Base-by-base conservation (phyloP, 345 rosid species). In the Bruguiera parviflora region DNA sequence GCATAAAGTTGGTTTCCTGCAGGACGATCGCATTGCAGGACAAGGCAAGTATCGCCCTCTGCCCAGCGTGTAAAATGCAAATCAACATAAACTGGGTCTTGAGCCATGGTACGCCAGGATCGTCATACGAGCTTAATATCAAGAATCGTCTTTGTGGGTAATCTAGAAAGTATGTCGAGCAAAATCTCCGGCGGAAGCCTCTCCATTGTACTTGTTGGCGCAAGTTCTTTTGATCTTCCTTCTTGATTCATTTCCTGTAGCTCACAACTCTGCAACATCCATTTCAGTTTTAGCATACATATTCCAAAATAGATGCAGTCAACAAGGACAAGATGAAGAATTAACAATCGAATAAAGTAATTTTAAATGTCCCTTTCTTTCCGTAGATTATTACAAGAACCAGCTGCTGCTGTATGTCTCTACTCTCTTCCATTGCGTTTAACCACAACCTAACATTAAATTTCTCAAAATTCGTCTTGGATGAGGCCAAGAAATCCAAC, bases 1-100 rank as follows among this genome's bases (percentile, higher is more conserved):
- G 86, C 81, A 71, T 72, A 81, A 22, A 89, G 86, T 28, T 81
- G 68, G 79, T 83, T 89, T 32, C 86, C 70, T 78, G 83, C 58
- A 2, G 92, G 92, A 24, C 22, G 69, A 62, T 83, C 92, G 19
- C 83, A 79, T 79, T 87, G 96, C 65, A 87, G 78, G 66, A 89
- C 81, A 52, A 89, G 91, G 56, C 86, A 88, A 32, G 84, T 87
- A 20, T 69, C 31, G 27, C 63, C 58, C 31, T 68, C 65, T 8
- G 69, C 7, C 27, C 24, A 67, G 29, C 70, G 67, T 35, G 71
- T 66, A 16, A 73, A 66, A 61, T 71, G 83, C 63, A 71, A 69
- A 60, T 47, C 47, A 64, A 65, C 78, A 37, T 82, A 71, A 51
- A 68, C 66, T 20, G 82, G 80, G 28, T 86, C 84, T 21, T 79